phyloP scores from a whole-genome alignment of 106 monocot species.

The Amphibolis antarctica region DNA sequence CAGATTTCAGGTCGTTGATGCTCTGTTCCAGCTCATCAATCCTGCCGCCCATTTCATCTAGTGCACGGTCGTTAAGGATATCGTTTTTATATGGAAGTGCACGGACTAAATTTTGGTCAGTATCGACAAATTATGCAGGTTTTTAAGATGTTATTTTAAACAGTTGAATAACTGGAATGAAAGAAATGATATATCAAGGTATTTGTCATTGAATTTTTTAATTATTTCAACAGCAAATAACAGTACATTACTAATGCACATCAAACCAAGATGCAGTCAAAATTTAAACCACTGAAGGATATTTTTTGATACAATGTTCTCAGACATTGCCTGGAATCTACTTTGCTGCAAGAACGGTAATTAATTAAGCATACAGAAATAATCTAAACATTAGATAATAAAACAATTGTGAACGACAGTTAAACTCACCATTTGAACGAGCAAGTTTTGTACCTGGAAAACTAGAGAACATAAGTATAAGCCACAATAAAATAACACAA shows the following conservation, averaged over 20 bases:
- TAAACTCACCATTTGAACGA: conserved; percentile 23
- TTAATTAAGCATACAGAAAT: background rate
- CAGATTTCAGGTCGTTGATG: conserved; percentile 63
- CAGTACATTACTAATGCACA: no score
- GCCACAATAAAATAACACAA: background rate
- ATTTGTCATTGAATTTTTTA: no score
- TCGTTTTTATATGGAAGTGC: background rate
- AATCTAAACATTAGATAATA: background rate
- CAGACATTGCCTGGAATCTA: conserved; percentile 22
- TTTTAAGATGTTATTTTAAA: no score
- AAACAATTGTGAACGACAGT: background rate
- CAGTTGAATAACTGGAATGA: background rate
- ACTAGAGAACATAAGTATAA: background rate
- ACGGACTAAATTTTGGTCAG: background rate
- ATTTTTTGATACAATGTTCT: conserved; percentile 20
- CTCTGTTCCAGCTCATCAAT: conserved; percentile 76
- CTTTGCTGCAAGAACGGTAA: conserved; percentile 13
- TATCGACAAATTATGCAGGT: background rate
- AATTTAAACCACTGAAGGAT: conserved; percentile 2
- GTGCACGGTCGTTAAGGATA: conserved; percentile 50
- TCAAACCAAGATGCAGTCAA: background rate
- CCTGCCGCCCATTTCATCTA: conserved; percentile 75
- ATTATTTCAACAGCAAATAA: no score
- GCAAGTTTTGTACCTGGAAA: conserved; percentile 24
- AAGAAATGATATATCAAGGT: no score